A percentile compares a stretch with the other conserved stretches of the same genome.
phyloP scores from a whole-genome alignment of 371 early-diverging fungal genomes.

The Haplosporangium sp. region DNA sequence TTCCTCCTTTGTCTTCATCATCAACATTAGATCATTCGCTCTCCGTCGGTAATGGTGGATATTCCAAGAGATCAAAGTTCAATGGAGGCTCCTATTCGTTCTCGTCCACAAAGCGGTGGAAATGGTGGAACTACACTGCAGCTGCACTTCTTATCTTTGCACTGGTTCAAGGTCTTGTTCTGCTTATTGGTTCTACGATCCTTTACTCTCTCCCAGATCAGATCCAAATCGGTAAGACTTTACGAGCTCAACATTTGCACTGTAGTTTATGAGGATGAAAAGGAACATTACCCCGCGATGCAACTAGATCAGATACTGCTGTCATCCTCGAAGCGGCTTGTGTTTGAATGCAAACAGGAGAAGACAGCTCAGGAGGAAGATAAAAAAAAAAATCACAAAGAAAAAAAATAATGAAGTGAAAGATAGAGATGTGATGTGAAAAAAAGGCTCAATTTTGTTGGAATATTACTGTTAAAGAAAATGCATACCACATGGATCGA shows the following conservation, averaged over 20 bases:
- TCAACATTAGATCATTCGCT: slow-evolving; percentile 25
- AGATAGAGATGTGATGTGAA: neutral
- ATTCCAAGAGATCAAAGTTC: slow-evolving; percentile 41
- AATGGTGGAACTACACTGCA: slow-evolving; percentile 66
- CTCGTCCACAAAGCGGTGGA: slow-evolving; percentile 54
- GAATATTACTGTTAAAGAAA: neutral
- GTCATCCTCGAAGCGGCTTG: neutral
- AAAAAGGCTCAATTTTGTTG: neutral
- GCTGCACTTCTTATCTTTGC: slow-evolving; percentile 58
- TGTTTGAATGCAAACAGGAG: neutral
- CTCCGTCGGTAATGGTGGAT: slow-evolving; percentile 25
- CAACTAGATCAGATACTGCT: no score
- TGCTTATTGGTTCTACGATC: slow-evolving; percentile 57
- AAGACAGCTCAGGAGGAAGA: neutral
- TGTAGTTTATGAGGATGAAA: no score
- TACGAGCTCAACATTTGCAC: neutral
- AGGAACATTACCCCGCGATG: no score
- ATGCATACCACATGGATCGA: neutral
- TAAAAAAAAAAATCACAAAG: no score
- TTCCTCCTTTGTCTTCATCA: slow-evolving; percentile 25
- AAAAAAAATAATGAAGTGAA: neutral
- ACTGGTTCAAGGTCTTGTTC: slow-evolving; percentile 53
- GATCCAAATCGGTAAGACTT: slow-evolving; percentile 65
- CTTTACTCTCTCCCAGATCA: slow-evolving; percentile 59
- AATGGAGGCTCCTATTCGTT: slow-evolving; percentile 16